Evolutionary conservation across 768 basidiomycete genomes (phyloP).

Genomic region (Atractiella rhizophila): DNA sequence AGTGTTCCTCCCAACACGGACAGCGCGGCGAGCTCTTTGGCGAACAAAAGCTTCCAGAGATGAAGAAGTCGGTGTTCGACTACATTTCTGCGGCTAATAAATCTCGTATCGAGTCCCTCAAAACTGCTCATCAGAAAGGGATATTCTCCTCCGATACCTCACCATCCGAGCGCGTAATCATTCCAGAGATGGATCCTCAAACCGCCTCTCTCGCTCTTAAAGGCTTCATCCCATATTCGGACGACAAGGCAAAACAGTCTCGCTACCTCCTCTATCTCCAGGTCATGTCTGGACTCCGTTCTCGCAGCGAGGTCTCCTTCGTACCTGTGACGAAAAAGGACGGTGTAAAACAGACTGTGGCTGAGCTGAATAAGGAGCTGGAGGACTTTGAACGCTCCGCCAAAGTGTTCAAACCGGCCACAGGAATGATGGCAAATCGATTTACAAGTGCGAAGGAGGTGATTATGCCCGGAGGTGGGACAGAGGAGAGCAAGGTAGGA

Average conservation of each 20-base stretch:
- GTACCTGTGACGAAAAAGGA: conserved; percentile 23
- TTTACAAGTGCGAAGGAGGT: conserved; percentile 45
- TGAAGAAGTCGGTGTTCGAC: conserved; percentile 68
- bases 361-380: conserved; percentile 57
- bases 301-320: conserved; percentile 24
- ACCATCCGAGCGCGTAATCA: conserved; percentile 22
- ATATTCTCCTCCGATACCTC: conserved; percentile 15
- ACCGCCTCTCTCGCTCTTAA: conserved; percentile 61
- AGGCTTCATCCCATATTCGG: conserved; percentile 71
- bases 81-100: conserved; percentile 77
- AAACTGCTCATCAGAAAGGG: conserved; percentile 1
- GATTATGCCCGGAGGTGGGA: conserved; percentile 41
- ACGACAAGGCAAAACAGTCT: conserved; percentile 48
- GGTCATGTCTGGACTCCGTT: conserved; percentile 33
- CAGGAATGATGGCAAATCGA: conserved; percentile 77
- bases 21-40: conserved; percentile 65
- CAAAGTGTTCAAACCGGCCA: conserved; percentile 66
- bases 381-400: conserved; percentile 69
- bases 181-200: conserved; percentile 44
- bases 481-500: conserved; percentile 39
- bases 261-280: conserved; percentile 62
- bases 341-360: conserved; percentile 33
- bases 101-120: conserved; percentile 38
- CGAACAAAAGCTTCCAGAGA: conserved; percentile 44
- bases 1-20: not conserved